These are phyloP conservation scores for Pythium volutum DNA, from an alignment of 352 stramenopile genomes.

Conservation along the genomic window DNA sequence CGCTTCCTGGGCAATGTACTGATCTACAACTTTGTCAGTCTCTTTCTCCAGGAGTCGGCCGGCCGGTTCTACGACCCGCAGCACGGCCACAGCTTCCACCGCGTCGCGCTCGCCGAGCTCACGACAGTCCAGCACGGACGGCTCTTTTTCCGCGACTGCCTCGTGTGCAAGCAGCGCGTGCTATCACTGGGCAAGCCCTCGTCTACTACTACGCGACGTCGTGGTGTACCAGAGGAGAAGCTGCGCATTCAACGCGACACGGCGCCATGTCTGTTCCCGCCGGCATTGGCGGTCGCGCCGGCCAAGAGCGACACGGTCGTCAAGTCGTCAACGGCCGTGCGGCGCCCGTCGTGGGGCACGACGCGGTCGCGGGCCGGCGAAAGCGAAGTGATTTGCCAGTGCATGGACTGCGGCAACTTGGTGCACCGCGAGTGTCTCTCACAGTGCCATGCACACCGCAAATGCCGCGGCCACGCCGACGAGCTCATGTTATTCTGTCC, in stretches of 20 bases:
- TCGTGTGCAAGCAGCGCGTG: slow-evolving; percentile 47
- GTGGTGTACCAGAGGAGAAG: background rate
- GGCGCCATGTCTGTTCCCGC: slow-evolving; percentile 10
- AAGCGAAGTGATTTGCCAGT: slow-evolving; percentile 43
- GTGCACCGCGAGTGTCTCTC: slow-evolving; percentile 56
- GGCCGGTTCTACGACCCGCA: slow-evolving; percentile 33
- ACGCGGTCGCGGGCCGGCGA: background rate
- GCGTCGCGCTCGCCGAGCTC: slow-evolving; percentile 29
- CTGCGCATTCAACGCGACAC: background rate
- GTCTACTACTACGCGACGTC: background rate
- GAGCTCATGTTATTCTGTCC: slow-evolving; percentile 35
- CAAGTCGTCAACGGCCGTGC: background rate
- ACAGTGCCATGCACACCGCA: slow-evolving; percentile 41
- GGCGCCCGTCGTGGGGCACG: slow-evolving; percentile 8
- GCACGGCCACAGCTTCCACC: slow-evolving; percentile 60
- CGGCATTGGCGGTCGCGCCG: background rate
- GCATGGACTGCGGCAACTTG: slow-evolving; percentile 48
- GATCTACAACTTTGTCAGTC: background rate
- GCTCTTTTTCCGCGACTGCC: slow-evolving; percentile 63
- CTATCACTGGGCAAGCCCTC: slow-evolving; percentile 29
- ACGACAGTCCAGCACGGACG: slow-evolving; percentile 49
- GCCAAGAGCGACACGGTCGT: slow-evolving; percentile 10
- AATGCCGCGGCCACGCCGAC: slow-evolving; percentile 33
- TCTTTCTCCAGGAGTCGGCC: slow-evolving; percentile 12
- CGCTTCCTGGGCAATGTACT: background rate